These are phyloP conservation scores for Epichloe gansuensis DNA, from an alignment of 2,329 filamentous ascomycete species.

Conservation along the genomic window DNA sequence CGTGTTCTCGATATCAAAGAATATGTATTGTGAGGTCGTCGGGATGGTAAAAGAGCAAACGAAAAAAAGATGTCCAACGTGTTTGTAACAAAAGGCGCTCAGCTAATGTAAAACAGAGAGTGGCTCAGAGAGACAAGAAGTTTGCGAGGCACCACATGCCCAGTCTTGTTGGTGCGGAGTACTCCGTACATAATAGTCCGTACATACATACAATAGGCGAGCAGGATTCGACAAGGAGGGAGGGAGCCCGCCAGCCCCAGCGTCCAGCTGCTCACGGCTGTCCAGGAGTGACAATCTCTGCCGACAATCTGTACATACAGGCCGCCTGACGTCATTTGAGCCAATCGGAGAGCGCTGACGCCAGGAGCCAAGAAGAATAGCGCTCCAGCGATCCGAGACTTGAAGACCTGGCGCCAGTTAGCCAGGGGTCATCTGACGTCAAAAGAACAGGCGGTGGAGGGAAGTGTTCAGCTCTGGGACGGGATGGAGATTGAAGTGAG, in stretches of 20 bases:
- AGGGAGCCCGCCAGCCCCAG: background rate
- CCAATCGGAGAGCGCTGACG: slow-evolving; percentile 5
- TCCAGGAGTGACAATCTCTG: too few relatives aligned
- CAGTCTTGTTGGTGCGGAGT: too few relatives aligned
- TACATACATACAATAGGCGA: too few relatives aligned
- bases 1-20: background rate
- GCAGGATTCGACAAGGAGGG: too few relatives aligned
- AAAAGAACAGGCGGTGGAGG: background rate
- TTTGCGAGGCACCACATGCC: too few relatives aligned
- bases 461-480: too few relatives aligned
- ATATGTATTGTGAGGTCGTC: background rate
- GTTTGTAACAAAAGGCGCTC: background rate
- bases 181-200: too few relatives aligned
- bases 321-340: slow-evolving; percentile 9
- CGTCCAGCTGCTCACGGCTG: background rate
- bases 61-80: background rate
- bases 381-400: background rate
- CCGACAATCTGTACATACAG: background rate
- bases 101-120: background rate
- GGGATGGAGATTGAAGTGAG: background rate
- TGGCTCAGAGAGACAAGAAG: too few relatives aligned
- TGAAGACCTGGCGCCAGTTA: background rate
- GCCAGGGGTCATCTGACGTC: slow-evolving; percentile 6
- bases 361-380: background rate
- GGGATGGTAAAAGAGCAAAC: background rate